Percentiles rank a stretch among this genome's conserved stretches.
phyloP scores from a whole-genome alignment of 2,329 filamentous ascomycete species.

The Aspergillus brunneoviolaceus region DNA sequence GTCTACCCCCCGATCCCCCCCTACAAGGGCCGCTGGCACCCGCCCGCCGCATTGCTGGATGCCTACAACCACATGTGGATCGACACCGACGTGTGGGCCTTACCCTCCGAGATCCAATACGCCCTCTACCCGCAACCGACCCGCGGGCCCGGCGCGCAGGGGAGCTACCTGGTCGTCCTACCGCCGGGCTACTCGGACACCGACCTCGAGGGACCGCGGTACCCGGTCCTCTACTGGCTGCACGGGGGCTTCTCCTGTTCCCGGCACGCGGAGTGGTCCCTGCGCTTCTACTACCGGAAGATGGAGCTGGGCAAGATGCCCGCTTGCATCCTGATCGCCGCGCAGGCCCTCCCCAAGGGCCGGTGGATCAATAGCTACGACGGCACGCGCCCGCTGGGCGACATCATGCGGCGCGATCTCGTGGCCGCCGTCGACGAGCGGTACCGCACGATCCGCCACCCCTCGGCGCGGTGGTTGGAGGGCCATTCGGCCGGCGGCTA shows the following conservation, averaged over 20 bases:
- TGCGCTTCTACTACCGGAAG: not conserved
- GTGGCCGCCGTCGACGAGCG: not conserved
- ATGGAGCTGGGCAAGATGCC: not conserved
- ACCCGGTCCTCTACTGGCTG: not conserved
- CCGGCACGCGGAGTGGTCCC: not conserved
- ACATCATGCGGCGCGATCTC: not conserved
- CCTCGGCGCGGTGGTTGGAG: not conserved
- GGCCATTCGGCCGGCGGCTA: not conserved
- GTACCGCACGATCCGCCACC: not conserved
- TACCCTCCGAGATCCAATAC: not conserved
- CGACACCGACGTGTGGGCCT: not conserved
- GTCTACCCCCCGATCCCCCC: too few relatives aligned
- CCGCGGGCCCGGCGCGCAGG: not conserved
- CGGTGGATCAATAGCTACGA: too few relatives aligned
- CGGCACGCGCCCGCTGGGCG: not conserved
- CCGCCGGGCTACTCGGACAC: not conserved
- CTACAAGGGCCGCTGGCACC: too few relatives aligned
- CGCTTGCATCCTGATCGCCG: too few relatives aligned
- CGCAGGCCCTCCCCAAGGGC: too few relatives aligned
- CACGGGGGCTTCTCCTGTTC: not conserved
- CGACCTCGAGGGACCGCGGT: not conserved
- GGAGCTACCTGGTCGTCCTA: not conserved
- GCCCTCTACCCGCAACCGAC: not conserved
- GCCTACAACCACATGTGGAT: constrained; percentile 4
- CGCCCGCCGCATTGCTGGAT: not conserved